Evolutionary conservation across 345 rosid species (phyloP).

Genomic region (Eucalyptus marginata): DNA sequence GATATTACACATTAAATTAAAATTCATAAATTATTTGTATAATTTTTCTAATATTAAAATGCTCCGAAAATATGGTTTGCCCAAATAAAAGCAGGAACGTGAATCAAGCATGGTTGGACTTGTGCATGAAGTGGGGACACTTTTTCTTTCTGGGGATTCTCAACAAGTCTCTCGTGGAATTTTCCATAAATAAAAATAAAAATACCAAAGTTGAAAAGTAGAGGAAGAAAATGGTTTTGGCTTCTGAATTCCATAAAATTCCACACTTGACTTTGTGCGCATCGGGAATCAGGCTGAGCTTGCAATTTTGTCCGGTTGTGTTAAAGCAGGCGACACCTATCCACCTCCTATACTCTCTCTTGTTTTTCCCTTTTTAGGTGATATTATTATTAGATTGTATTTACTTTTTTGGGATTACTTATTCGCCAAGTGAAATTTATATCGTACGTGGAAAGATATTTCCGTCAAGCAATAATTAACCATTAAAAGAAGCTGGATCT

Average conservation of each 20-base stretch:
- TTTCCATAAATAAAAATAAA: too few species aligned
- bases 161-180: background rate
- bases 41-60: fast-evolving
- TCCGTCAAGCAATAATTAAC: background rate
- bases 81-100: background rate
- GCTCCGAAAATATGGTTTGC: background rate
- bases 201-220: background rate
- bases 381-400: background rate
- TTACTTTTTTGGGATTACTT: background rate
- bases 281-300: background rate
- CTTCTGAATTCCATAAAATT: background rate
- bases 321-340: background rate
- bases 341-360: background rate
- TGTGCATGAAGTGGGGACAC: background rate
- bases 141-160: background rate
- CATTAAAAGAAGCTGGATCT: fast-evolving
- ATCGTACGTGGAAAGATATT: background rate
- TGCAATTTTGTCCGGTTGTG: background rate
- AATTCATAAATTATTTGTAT: fast-evolving
- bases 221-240: background rate
- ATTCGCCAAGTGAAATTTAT: background rate
- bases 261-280: background rate
- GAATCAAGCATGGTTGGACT: background rate
- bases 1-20: background rate
- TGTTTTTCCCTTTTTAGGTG: background rate